Evolutionary conservation across 1,284 basidiomycete species (phyloP), one percentile per base, ranked within the genome.

Genomic region (Earliella scabrosa): DNA sequence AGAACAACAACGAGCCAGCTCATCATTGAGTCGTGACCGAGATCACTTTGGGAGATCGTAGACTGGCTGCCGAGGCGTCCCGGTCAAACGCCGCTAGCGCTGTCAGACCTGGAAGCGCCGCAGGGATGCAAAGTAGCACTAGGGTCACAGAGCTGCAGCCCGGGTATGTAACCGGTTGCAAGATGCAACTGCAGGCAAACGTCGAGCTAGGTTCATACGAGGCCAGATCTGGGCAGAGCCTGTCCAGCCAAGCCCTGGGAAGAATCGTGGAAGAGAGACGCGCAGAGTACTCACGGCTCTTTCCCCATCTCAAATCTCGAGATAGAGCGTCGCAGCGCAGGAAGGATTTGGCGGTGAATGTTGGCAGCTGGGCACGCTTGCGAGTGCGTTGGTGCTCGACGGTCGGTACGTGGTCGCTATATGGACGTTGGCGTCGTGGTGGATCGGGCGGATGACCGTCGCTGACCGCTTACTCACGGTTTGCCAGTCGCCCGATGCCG

Each of bases 261-360:
- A 35, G 23, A 23, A 18, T 10, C 29, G 41, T 20, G 29, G 36
- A 36, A 18, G 24, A 27, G 14, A 32, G 29, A 31, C 29, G 44
- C 18, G 36, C 34, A 23, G 23, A 27, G 41, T 35, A 51, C 64
- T 63, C 60, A 66, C 64, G 59, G 53, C 47, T 63, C 62, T 45
- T 45, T 39, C 23, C 54, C 55, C 64, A 66, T 66, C 27, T 45
- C 44, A 56, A 60, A 56, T 45, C 50, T 52, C 48, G 55, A 58
- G 45, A 61, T 40, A 44, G 52, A 45, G 45, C 60, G 60, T 27
- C 55, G 52, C 21, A 62, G 41, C 2, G 44, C 27, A 4, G 29
- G 29, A 11, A 50, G 13, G 23, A 46, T 18, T 45, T 54, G 59
- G 51, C 53, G 59, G 53, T 50, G 56, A 60, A 63, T 63, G 61